Conservation (phyloP, 2,329 filamentous ascomycete species). For the Fusarium clavum region DNA sequence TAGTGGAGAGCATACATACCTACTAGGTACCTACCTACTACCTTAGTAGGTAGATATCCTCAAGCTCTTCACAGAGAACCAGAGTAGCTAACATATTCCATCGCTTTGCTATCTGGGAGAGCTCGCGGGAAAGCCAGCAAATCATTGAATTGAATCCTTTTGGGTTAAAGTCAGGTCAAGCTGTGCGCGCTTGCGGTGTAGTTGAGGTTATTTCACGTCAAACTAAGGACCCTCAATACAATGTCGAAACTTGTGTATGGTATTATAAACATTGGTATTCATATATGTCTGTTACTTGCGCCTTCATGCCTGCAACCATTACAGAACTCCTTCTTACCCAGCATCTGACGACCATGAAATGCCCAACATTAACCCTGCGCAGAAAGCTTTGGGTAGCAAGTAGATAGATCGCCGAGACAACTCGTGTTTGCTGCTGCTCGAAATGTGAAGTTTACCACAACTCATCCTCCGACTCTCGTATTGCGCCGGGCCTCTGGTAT, state of each 20-base stretch:
- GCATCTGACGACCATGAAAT: conserved; percentile 27
- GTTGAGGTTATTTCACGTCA: neutral
- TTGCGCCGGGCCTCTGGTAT: neutral
- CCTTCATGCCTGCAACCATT: conserved; percentile 30
- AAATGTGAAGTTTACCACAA: neutral
- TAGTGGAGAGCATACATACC: neutral
- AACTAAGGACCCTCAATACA: neutral
- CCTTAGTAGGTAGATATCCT: neutral
- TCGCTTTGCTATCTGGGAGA: neutral
- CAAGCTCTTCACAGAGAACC: neutral
- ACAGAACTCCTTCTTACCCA: conserved; percentile 30
- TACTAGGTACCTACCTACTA: too few species aligned
- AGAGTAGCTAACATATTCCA: neutral
- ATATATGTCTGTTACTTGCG: conserved; percentile 35
- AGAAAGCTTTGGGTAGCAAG: conserved; percentile 14
- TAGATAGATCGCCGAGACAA: conserved; percentile 20
- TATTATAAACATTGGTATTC: conserved; percentile 38
- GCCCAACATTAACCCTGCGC: conserved; percentile 29
- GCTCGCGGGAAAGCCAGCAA: neutral
- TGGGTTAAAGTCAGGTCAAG: neutral
- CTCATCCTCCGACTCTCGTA: neutral
- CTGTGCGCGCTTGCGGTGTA: neutral
- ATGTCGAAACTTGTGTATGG: conserved; percentile 1
- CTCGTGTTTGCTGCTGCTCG: conserved; percentile 26
- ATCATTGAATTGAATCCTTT: neutral